phyloP scores from a whole-genome alignment of 139 green algal species.

The Pycnococcus provasolii region DNA sequence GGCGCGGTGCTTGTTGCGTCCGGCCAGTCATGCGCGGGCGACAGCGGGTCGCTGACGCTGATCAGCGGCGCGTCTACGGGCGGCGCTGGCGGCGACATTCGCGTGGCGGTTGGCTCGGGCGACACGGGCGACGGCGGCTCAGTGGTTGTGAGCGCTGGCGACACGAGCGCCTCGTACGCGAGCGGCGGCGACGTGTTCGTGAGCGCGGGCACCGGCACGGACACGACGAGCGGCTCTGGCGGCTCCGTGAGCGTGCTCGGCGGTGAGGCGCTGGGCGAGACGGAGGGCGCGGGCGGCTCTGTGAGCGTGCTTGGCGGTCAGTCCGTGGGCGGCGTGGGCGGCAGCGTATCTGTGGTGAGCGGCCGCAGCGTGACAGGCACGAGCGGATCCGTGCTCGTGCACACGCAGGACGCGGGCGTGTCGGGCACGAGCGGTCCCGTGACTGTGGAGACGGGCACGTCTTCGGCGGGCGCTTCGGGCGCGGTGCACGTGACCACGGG shows the following conservation, averaged over 20 bases:
- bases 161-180: not conserved
- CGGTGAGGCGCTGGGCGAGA: not conserved
- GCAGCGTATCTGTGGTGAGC: not conserved
- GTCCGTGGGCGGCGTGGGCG: not conserved
- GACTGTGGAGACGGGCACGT: not conserved
- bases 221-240: not conserved
- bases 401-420: too few relatives aligned
- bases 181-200: not conserved
- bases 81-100: constrained; percentile 1
- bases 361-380: not conserved
- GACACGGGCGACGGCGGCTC: constrained; percentile 11
- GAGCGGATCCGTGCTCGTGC: constrained; percentile 1
- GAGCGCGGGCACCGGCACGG: not conserved
- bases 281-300: not conserved
- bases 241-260: not conserved
- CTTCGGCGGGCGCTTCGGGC: not conserved
- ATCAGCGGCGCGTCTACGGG: not conserved
- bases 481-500: not conserved
- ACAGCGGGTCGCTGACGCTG: constrained; percentile 2
- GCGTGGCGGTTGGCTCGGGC: constrained; percentile 8
- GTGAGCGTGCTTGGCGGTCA: constrained; percentile 3
- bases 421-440: not conserved
- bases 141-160: constrained; percentile 11
- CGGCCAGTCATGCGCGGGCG: not conserved
- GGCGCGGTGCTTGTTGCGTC: constrained; percentile 5